Base-by-base conservation (phyloP, 805 yeast species). In the Saccharomycopsis oosterbeekiorum region DNA sequence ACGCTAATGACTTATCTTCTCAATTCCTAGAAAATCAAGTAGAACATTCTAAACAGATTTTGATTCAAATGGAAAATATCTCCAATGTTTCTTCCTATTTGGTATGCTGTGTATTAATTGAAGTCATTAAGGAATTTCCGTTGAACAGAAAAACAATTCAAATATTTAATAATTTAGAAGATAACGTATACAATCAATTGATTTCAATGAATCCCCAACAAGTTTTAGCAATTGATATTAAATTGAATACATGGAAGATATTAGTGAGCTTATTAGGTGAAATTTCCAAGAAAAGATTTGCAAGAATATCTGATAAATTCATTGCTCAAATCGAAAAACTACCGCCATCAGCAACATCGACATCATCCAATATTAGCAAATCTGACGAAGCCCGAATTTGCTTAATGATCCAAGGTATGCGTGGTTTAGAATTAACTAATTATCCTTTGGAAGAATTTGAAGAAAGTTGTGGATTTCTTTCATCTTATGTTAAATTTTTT, bases 221-320 rank as follows among this genome's bases (percentile, higher is more conserved):
- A 19, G 78, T 86, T 4, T 80, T 88, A 6, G 79, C 85, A 1
- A 85, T 89, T 55, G 75, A 84, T 26, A 89, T 93, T 1, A 81
- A 96, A 61, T 85, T 94, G 8, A 90, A 97, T 0, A 94, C 94
- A 70, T 94, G 98, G 98, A 86, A 88, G 68, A 78, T 92, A 41
- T 85, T 94, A 71, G 96, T 98, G 0, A 88, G 88, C 64, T 76
- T 94, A 6, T 73, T 96, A 50, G 99, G 99, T 0, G 85, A 84
- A 65, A 91, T 96, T 96, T 89, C 97, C 0, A 87, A 83, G 55
- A 84, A 84, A 65, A 79, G 96, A 59, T 91, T 94, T 66, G 70
- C 89, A 12, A 85, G 91, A 60, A 98, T 94, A 1, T 89, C 96
- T 69, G 99, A 94, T 70, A 75, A 97, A 61, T 94, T 94, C 69